phyloP scores from a whole-genome alignment of 805 yeast genomes.

The Starmerella sp. region DNA sequence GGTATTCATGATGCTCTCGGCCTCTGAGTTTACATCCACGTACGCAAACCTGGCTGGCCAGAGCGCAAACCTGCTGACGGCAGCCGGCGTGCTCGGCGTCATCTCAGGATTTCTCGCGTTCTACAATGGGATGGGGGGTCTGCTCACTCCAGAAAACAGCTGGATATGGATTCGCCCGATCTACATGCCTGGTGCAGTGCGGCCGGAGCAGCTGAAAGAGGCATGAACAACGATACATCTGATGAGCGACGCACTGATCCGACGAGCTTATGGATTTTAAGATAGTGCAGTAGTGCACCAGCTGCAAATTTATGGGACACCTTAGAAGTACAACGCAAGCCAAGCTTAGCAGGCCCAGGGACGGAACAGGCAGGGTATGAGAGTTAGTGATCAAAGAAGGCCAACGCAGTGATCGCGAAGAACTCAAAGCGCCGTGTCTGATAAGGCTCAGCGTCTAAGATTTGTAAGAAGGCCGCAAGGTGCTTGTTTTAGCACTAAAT shows the following conservation, averaged over 20 bases:
- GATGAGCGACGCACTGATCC: too few species aligned
- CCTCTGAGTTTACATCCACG: slow-evolving; percentile 37
- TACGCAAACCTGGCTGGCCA: slow-evolving; percentile 21
- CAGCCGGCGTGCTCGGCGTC: slow-evolving; percentile 54
- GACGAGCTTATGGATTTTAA: too few species aligned
- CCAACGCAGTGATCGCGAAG: too few species aligned
- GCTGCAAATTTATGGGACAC: slow-evolving; percentile 25
- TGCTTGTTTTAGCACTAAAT: too few species aligned
- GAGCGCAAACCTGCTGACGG: slow-evolving; percentile 35
- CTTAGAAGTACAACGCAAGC: too few species aligned
- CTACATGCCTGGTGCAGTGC: slow-evolving; percentile 37
- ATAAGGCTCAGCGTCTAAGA: too few species aligned
- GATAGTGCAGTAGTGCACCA: too few species aligned
- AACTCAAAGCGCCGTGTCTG: too few species aligned
- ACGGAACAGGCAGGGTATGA: too few species aligned
- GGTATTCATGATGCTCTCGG: slow-evolving; percentile 45
- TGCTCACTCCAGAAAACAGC: slow-evolving; percentile 48
- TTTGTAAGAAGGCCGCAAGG: too few species aligned
- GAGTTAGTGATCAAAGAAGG: too few species aligned
- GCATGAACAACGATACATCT: not conserved
- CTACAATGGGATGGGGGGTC: slow-evolving; percentile 54
- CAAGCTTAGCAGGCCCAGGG: too few species aligned
- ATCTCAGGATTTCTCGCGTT: slow-evolving; percentile 46
- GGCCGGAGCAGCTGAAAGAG: slow-evolving; percentile 15
- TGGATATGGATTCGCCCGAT: slow-evolving; percentile 43